Evolutionary conservation across 116 monocot species (phyloP).

Genomic region (Papilionanthe hybrid): DNA sequence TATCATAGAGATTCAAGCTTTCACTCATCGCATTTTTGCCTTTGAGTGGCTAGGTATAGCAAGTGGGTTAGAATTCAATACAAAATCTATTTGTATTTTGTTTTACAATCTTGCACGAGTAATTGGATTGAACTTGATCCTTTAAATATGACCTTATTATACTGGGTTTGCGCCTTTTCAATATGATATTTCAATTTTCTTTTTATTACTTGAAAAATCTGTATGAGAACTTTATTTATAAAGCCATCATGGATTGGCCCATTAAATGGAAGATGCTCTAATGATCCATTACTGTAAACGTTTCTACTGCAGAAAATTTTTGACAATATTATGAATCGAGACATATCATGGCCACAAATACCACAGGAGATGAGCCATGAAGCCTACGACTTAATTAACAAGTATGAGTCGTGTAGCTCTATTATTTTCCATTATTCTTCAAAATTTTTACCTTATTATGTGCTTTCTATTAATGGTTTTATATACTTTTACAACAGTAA

Average conservation of each 20-base stretch:
- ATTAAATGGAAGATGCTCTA: neutral
- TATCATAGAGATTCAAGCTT: too few relatives aligned
- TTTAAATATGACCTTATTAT: neutral
- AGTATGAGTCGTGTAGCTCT: constrained; percentile 35
- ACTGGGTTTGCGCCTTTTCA: neutral
- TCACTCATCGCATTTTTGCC: too few relatives aligned
- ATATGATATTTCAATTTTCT: neutral
- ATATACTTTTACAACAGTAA: neutral
- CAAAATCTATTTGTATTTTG: too few relatives aligned
- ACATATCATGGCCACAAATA: constrained; percentile 86
- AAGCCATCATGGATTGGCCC: too few relatives aligned
- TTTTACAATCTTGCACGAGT: too few relatives aligned
- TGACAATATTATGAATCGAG: constrained; percentile 97
- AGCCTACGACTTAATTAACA: constrained; percentile 81
- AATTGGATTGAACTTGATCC: too few relatives aligned
- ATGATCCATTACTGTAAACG: neutral
- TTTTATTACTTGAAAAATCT: neutral
- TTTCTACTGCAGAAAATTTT: constrained; percentile 84
- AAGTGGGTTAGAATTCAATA: too few relatives aligned
- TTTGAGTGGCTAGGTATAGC: too few relatives aligned
- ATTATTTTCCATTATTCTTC: neutral
- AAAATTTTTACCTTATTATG: neutral
- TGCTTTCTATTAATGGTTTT: too few relatives aligned
- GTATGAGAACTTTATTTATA: neutral
- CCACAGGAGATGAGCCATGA: constrained; percentile 83